phyloP scores from a whole-genome alignment of 495 filamentous ascomycete genomes.

The Rhizodiscina lignyota region DNA sequence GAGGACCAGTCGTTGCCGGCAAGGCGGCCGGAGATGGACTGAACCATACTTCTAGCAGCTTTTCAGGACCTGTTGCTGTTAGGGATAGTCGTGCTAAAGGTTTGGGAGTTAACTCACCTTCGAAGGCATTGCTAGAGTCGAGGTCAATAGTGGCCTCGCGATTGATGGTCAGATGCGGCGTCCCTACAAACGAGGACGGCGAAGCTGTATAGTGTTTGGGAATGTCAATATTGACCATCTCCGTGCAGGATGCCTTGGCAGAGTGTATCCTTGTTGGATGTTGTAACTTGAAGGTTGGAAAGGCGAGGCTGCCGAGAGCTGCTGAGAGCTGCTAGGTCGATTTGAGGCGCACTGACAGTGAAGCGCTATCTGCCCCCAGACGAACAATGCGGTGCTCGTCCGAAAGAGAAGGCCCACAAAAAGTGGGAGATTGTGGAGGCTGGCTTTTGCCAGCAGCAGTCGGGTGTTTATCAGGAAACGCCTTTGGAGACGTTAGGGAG shows the following conservation, averaged over 20 bases:
- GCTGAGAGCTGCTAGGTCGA: neutral
- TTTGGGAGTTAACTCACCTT: constrained; percentile 38
- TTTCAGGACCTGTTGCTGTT: constrained; percentile 59
- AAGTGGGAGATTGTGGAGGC: constrained; percentile 18
- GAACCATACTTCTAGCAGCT: constrained; percentile 98
- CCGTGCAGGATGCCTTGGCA: constrained; percentile 26
- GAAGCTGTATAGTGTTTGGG: constrained; percentile 65
- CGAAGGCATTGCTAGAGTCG: constrained; percentile 92
- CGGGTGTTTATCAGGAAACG: constrained; percentile 28
- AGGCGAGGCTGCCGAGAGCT: too few species aligned
- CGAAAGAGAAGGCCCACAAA: constrained; percentile 88
- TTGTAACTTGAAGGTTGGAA: constrained; percentile 14
- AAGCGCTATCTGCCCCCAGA: constrained; percentile 70
- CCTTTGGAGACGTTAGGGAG: constrained; percentile 51
- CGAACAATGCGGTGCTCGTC: constrained; percentile 75
- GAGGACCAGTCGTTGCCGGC: constrained; percentile 47
- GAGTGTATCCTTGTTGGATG: too few species aligned
- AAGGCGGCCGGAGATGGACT: constrained; percentile 59
- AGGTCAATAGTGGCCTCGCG: constrained; percentile 86
- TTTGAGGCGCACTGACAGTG: too few species aligned
- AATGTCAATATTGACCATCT: constrained; percentile 72
- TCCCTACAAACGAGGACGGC: constrained; percentile 57
- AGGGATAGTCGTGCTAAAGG: constrained; percentile 3
- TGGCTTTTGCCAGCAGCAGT: constrained; percentile 28
- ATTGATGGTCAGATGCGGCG: constrained; percentile 88